Percentiles rank a stretch among this genome's conserved stretches.
Evolutionary conservation across 2,329 filamentous ascomycete species (phyloP).

Genomic region (Ophiostoma tasmaniense): DNA sequence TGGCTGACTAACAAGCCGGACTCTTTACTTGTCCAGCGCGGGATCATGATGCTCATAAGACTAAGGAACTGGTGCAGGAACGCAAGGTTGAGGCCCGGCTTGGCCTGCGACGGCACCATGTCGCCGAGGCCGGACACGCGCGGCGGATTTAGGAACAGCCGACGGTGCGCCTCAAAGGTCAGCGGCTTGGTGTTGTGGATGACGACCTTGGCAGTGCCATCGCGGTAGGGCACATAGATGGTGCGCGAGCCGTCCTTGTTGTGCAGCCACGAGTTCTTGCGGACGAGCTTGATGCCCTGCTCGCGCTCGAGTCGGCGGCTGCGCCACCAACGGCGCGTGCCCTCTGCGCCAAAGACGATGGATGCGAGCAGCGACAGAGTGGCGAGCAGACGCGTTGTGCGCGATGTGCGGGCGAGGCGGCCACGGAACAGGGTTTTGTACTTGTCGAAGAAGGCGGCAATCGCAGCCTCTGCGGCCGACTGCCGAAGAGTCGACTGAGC

Average conservation of each 20-base stretch:
- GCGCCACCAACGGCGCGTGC: constrained; percentile 69
- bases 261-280: constrained; percentile 84
- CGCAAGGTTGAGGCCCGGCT: constrained; percentile 87
- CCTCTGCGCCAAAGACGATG: constrained; percentile 71
- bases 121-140: constrained; percentile 68
- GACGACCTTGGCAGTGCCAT: constrained; percentile 79
- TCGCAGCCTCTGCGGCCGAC: constrained; percentile 56
- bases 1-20: constrained; percentile 84
- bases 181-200: constrained; percentile 84
- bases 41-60: constrained; percentile 94
- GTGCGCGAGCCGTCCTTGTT: constrained; percentile 92
- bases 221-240: constrained; percentile 89
- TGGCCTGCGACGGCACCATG: constrained; percentile 81
- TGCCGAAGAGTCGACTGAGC: constrained; percentile 74
- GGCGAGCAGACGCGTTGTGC: constrained; percentile 63
- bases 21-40: constrained; percentile 91
- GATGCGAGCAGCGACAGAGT: constrained; percentile 67
- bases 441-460: constrained; percentile 55
- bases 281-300: constrained; percentile 70
- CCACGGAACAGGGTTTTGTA: constrained; percentile 46
- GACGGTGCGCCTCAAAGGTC: constrained; percentile 91
- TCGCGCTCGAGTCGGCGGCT: constrained; percentile 68
- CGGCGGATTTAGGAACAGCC: constrained; percentile 86
- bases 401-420: constrained; percentile 56
- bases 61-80: constrained; percentile 96